A percentile compares a stretch with the other conserved stretches of the same genome.
Conservation (phyloP, 2,329 filamentous ascomycete genomes). For the Nothopassalora personata region DNA sequence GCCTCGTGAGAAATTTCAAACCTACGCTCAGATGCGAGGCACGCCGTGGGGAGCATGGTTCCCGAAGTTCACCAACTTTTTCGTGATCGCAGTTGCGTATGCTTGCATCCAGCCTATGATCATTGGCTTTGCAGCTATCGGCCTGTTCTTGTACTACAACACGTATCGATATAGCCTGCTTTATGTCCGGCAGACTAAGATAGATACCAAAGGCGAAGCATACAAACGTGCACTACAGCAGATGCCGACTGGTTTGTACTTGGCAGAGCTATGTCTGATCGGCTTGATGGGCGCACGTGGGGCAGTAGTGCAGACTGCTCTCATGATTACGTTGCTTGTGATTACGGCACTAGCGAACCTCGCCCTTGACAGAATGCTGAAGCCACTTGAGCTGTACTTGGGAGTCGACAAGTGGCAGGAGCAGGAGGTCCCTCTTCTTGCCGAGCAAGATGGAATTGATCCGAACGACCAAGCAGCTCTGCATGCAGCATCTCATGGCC, state of each 20-base stretch:
- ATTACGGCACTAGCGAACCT: slow-evolving; percentile 32
- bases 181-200: slow-evolving; percentile 43
- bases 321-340: slow-evolving; percentile 40
- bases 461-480: slow-evolving; percentile 25
- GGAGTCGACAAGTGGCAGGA: slow-evolving; percentile 30
- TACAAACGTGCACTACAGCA: slow-evolving; percentile 46
- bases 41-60: slow-evolving; percentile 44
- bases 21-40: slow-evolving; percentile 39
- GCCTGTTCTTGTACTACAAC: slow-evolving; percentile 42
- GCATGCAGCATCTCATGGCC: slow-evolving; percentile 29
- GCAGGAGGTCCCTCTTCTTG: slow-evolving; percentile 27
- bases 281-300: slow-evolving; percentile 40
- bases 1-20: slow-evolving; percentile 43
- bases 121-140: slow-evolving; percentile 42
- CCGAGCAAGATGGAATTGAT: slow-evolving; percentile 27
- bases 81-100: slow-evolving; percentile 43
- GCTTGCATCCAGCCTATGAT: slow-evolving; percentile 46
- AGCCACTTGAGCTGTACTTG: slow-evolving; percentile 31
- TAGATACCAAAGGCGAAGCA: slow-evolving; percentile 44
- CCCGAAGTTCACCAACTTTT: slow-evolving; percentile 44
- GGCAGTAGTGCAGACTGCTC: slow-evolving; percentile 38
- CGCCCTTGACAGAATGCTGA: slow-evolving; percentile 27
- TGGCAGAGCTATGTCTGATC: slow-evolving; percentile 45
- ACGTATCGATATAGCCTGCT: slow-evolving; percentile 48
- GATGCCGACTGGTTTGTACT: slow-evolving; percentile 44